Conservation (phyloP, 225 moss, liverwort and hornwort species). For the Pleurozium schreberi region DNA sequence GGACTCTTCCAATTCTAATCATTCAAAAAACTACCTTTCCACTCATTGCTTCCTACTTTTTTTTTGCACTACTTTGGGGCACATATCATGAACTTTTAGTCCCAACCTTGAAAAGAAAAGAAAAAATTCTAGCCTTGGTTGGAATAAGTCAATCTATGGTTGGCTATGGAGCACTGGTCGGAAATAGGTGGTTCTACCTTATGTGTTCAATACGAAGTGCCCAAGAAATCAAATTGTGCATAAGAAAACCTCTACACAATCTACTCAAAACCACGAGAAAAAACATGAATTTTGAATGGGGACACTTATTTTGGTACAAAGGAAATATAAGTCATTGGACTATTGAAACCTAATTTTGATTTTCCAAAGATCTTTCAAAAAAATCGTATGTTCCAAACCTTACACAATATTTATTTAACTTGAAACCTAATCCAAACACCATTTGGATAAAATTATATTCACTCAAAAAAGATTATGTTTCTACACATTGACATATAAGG, state of each 20-base stretch:
- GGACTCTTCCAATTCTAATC: no score
- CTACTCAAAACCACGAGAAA: neutral
- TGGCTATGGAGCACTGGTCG: no score
- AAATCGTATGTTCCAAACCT: neutral
- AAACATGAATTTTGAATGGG: neutral
- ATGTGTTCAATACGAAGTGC: neutral
- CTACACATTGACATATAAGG: rapidly evolving
- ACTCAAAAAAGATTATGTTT: rapidly evolving
- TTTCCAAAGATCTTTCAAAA: neutral
- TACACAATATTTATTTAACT: neutral
- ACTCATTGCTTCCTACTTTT: no score
- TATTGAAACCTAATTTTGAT: neutral
- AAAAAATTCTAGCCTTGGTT: no score
- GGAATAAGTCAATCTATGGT: no score
- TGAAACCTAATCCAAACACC: neutral
- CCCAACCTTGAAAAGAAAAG: no score
- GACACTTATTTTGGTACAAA: rapidly evolving
- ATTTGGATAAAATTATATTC: neutral
- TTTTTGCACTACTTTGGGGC: no score
- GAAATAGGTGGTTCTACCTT: no score
- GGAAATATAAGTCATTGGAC: neutral
- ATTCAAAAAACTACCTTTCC: no score
- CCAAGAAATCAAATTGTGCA: neutral
- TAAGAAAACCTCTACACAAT: neutral
- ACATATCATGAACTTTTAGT: no score